Evolutionary conservation across 2,329 filamentous ascomycete species (phyloP), one percentile per base, ranked within the genome.

Genomic region (Ascochyta lentis): DNA sequence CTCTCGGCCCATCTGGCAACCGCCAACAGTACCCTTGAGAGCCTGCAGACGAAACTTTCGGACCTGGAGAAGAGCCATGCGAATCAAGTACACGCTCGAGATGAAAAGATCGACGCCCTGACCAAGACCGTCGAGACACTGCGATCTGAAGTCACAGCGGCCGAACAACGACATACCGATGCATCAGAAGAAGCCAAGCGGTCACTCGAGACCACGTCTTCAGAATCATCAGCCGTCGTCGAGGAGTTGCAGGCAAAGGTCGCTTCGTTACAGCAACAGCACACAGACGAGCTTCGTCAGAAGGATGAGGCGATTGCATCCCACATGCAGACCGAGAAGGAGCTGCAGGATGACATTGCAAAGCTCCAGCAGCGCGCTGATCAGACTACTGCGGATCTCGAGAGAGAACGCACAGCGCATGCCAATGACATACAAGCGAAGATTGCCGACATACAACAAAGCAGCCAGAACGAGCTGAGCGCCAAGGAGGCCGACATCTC

Each of bases 211-310:
- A 58, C 64, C 6, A 73, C 68, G 24, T 65, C 67, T 3, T 67
- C 66, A 0, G 70, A 74, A 53, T 67, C 70, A 4, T 65, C 68
- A n/a, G 64, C 68, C 23, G 37, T 67, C 3, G 61, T 72, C 4
- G 66, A 75, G 42, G 67, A 71, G n/a, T 64, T 76, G 0, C 73
- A 76, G 40, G 60, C 63, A 6, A 68, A 72, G 52, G 56, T 75
- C 8, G 46, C 67, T 19, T 64, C 63, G 2, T 29, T 74, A 33
- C 60, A 68, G 12, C 71, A 74, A 44, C 59, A 70, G 33, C 73
- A 76, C 38, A 69, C 70, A 1, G 70, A 75, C 12, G 66, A 72
- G 38, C 44, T 76, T 15, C 65, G 58, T 19, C 43, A 55, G 29
- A 75, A 71, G 40, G 71, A 75, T 22, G 70, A 74, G 37, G 49